A percentile compares a stretch with the other conserved stretches of the same genome.
These are phyloP conservation scores for Coniochaeta hoffmannii DNA, from an alignment of 2,329 filamentous ascomycete species.

Conservation along the genomic window DNA sequence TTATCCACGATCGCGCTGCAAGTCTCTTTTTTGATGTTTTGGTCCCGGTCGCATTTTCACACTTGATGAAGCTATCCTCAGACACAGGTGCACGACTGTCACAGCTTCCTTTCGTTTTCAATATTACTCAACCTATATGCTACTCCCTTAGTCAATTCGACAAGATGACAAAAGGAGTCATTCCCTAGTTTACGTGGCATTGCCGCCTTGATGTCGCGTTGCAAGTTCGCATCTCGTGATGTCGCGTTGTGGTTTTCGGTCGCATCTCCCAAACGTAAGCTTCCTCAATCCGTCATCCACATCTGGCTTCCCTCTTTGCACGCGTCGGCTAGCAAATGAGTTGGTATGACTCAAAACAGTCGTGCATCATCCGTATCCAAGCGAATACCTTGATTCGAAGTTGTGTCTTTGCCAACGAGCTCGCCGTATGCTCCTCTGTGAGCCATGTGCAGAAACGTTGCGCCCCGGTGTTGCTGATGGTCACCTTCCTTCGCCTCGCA, in stretches of 20 bases:
- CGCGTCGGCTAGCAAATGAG: background rate
- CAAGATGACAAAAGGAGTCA: background rate
- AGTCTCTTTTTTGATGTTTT: conserved; percentile 15
- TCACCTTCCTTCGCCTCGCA: no score
- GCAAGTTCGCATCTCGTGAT: background rate
- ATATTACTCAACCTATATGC: background rate
- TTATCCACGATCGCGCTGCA: conserved; percentile 7
- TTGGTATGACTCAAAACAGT: background rate
- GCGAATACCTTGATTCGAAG: background rate
- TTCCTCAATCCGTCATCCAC: background rate
- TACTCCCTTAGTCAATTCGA: background rate
- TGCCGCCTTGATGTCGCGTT: background rate
- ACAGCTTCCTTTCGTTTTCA: background rate
- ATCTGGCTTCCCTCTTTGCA: background rate
- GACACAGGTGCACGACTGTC: background rate
- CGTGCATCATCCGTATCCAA: background rate
- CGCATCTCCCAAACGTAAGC: background rate
- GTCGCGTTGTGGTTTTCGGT: background rate
- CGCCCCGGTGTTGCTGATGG: no score
- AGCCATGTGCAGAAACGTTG: no score
- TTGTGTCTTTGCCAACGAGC: background rate
- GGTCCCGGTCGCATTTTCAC: background rate
- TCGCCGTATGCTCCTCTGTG: no score
- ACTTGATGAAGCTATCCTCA: conserved; percentile 18
- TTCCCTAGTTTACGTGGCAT: background rate